Percentiles rank a stretch among this genome's conserved stretches.
Evolutionary conservation across 768 basidiomycete genomes (phyloP).

Genomic region (Lepiota venenata): DNA sequence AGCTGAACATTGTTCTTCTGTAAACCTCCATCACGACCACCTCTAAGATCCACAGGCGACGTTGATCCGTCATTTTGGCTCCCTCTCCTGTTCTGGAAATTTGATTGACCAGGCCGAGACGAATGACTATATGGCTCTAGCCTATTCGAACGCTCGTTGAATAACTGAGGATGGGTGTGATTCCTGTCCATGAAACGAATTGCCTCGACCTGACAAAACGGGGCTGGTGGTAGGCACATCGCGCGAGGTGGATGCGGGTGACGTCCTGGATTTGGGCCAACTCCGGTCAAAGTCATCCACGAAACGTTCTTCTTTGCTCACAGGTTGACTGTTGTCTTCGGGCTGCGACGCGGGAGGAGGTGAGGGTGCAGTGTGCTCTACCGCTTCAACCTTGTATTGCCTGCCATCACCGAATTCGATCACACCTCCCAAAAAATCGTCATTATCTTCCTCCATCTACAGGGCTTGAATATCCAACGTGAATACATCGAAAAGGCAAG

Average conservation of each 20-base stretch:
- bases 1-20: conserved; percentile 42
- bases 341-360: conserved; percentile 17
- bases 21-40: conserved; percentile 39
- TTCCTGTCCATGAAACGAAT: conserved; percentile 4
- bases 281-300: conserved; percentile 94
- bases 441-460: conserved; percentile 90
- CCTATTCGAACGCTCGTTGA: conserved; percentile 91
- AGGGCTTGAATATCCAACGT: conserved; percentile 4
- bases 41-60: conserved; percentile 38
- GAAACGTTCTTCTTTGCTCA: conserved; percentile 85
- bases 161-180: conserved; percentile 45
- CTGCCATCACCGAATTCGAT: conserved; percentile 97
- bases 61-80: conserved; percentile 38
- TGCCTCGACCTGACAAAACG: conserved; percentile 24
- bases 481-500: conserved; percentile 3
- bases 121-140: conserved; percentile 75
- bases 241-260: conserved; percentile 39
- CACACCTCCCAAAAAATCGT: conserved; percentile 83
- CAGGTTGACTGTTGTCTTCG: conserved; percentile 34
- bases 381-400: conserved; percentile 77
- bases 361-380: conserved; percentile 28
- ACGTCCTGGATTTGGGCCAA: conserved; percentile 77
- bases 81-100: conserved; percentile 41
- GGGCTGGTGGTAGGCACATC: conserved; percentile 29
- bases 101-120: conserved; percentile 39